These are phyloP conservation scores for Stephanodiscus minutulus DNA, from an alignment of 108 stramenopile genomes.

Conservation along the genomic window DNA sequence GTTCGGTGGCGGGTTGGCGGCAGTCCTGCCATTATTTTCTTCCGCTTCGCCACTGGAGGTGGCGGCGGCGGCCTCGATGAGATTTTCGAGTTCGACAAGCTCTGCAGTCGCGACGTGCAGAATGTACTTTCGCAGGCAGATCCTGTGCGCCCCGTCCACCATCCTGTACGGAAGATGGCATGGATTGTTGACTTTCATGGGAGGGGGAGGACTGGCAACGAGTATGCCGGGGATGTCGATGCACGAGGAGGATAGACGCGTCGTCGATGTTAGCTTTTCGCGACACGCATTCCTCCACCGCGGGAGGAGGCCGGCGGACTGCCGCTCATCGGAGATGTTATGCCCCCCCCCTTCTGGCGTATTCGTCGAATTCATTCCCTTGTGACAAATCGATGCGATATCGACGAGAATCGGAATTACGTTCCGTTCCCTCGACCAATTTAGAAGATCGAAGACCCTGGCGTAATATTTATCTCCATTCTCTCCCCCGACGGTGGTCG, in stretches of 20 bases:
- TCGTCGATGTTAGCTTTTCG: conserved; percentile 23
- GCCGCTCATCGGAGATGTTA: not conserved
- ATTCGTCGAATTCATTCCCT: conserved; percentile 32
- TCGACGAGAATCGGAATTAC: conserved; percentile 20
- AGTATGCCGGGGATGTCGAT: conserved; percentile 42
- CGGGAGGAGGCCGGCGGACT: not conserved
- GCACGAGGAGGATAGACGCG: conserved; percentile 25
- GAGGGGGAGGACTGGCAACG: conserved; percentile 22
- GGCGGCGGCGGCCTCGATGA: not conserved
- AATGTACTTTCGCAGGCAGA: conserved; percentile 37
- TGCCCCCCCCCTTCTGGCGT: not conserved
- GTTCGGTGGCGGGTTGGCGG: no score
- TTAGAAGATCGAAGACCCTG: conserved; percentile 45
- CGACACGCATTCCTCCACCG: conserved; percentile 7
- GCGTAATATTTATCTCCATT: conserved; percentile 17
- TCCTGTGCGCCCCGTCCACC: conserved; percentile 47
- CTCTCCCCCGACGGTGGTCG: not conserved
- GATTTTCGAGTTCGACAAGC: conserved; percentile 20
- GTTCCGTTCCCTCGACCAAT: conserved; percentile 24
- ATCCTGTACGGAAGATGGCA: conserved; percentile 36
- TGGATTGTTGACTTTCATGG: conserved; percentile 36
- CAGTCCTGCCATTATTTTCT: no score
- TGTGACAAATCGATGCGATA: conserved; percentile 32
- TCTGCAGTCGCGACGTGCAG: conserved; percentile 23
- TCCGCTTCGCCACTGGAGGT: no score